Evolutionary conservation across 306 rosid species (phyloP).

Genomic region (Malus fusca): DNA sequence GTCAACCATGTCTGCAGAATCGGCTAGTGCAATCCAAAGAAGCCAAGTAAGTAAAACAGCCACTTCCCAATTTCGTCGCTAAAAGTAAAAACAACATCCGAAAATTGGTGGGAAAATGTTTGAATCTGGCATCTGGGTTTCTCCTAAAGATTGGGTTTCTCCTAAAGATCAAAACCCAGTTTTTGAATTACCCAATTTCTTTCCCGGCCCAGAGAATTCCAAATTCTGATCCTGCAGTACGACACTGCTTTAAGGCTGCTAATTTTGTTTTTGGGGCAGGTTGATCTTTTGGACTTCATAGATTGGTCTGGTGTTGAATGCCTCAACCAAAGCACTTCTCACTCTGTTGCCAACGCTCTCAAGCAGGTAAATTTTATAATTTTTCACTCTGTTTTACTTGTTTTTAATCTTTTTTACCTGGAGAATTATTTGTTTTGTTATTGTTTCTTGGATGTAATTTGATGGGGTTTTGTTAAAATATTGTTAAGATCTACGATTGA

Average conservation of each 20-base stretch:
- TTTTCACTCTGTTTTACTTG: background rate
- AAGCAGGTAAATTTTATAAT: slow-evolving; percentile 48
- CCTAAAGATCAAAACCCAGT: background rate
- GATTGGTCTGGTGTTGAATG: slow-evolving; percentile 93
- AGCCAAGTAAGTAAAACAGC: slow-evolving; percentile 51
- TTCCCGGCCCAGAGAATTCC: background rate
- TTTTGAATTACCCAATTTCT: background rate
- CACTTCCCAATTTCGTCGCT: slow-evolving; percentile 4
- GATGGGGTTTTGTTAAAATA: background rate
- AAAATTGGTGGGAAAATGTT: background rate
- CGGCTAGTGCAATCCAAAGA: slow-evolving; percentile 66
- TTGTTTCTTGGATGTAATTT: background rate
- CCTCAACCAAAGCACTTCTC: slow-evolving; percentile 76
- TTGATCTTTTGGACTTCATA: slow-evolving; percentile 86
- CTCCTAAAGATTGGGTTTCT: background rate
- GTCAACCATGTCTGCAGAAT: slow-evolving; percentile 74
- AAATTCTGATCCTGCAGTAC: background rate
- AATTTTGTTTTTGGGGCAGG: slow-evolving; percentile 37
- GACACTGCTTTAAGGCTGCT: background rate
- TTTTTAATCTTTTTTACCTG: background rate
- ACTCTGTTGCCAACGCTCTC: slow-evolving; percentile 64
- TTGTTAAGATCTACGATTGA: background rate
- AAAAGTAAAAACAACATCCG: background rate
- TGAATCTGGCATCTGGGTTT: slow-evolving; percentile 15
- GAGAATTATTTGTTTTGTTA: background rate